These are phyloP conservation scores for Penicillium psychrofluorescens DNA, from an alignment of 495 filamentous ascomycete species.

Conservation along the genomic window DNA sequence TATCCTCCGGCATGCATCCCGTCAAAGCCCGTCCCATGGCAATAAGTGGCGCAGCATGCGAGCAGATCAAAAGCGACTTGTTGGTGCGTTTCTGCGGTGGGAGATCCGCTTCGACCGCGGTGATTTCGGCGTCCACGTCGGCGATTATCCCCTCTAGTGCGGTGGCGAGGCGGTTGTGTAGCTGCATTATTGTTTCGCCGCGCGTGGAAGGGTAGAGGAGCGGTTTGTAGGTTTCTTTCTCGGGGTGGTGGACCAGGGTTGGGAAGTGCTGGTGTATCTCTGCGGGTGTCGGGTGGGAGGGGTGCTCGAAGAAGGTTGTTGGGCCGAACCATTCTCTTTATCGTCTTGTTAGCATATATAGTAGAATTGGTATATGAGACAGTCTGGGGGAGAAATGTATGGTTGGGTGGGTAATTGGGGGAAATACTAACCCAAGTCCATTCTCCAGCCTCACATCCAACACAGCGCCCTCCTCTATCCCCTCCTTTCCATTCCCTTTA, in stretches of 20 bases:
- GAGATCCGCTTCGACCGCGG: slow-evolving; percentile 17
- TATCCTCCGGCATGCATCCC: slow-evolving; percentile 61
- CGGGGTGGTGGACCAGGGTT: slow-evolving; percentile 28
- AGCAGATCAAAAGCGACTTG: slow-evolving; percentile 69
- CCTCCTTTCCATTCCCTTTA: too few species aligned
- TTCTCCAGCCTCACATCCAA: slow-evolving; percentile 60
- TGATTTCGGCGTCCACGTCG: slow-evolving; percentile 54
- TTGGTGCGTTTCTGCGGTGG: slow-evolving; percentile 18
- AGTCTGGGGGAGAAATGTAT: too few species aligned
- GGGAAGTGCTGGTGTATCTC: slow-evolving; percentile 60
- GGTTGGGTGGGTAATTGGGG: background rate
- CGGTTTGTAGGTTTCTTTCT: slow-evolving; percentile 48
- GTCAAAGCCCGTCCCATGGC: slow-evolving; percentile 76
- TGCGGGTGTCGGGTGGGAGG: slow-evolving; percentile 56
- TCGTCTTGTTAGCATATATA: background rate
- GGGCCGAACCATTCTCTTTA: slow-evolving; percentile 81
- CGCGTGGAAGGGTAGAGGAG: slow-evolving; percentile 54
- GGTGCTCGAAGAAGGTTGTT: slow-evolving; percentile 66
- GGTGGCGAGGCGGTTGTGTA: slow-evolving; percentile 74
- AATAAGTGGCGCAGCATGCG: slow-evolving; percentile 88
- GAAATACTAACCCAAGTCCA: slow-evolving; percentile 55
- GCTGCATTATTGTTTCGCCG: slow-evolving; percentile 69
- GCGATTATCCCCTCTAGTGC: slow-evolving; percentile 63
- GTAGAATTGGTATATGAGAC: too few species aligned
- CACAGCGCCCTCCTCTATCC: slow-evolving; percentile 16